Base-by-base conservation (phyloP, 2,329 filamentous ascomycete species). In the Achaetomium macrosporum region DNA sequence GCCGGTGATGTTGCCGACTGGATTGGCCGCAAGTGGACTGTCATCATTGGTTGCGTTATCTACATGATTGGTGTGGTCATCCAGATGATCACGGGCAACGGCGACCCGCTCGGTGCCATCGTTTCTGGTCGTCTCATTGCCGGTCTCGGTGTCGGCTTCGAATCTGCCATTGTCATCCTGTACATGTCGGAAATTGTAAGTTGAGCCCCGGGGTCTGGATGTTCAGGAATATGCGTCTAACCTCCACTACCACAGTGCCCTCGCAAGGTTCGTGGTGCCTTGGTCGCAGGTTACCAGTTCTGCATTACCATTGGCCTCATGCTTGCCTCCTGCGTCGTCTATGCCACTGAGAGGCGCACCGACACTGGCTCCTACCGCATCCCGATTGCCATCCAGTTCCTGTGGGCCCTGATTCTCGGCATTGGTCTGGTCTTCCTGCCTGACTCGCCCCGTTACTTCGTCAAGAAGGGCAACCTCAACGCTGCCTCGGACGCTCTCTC, bases 151-250 rank as follows among this genome's bases (percentile, higher is more conserved):
- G 86, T 90, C 63, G 88, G 87, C 65, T 90, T 90, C 67, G 85
- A 88, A 61, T 89, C 85, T 9, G 85, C 87, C 63, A 83, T 90
- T 63, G 83, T 90, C 69, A 88, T 90, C 65, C 76, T 90, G 56
- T 91, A 93, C 80, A 92, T 93, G 88, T 89, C 85, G 45, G 88
- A 91, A 72, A 88, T 91, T 66, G 76, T 76, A 70, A 74, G 68
- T 71, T 29, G 39, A 37, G 10, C 20, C 3, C 7, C 5, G 2
- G n/a, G 30, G 15, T 7, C 11, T 29, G 3, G 25, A 16, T 5
- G n/a, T 9, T 4, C 7, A 1, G 6, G 33, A 15, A 31, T 9
- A 25, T 41, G 12, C 12, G 0, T 11, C 36, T 54, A 47, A 56
- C 53, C 12, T 16, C 16, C 30, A 20, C 2, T 13, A n/a, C 17